Conservation (phyloP, 192 early-diverging fungal species). For the Piromyces finnis region DNA sequence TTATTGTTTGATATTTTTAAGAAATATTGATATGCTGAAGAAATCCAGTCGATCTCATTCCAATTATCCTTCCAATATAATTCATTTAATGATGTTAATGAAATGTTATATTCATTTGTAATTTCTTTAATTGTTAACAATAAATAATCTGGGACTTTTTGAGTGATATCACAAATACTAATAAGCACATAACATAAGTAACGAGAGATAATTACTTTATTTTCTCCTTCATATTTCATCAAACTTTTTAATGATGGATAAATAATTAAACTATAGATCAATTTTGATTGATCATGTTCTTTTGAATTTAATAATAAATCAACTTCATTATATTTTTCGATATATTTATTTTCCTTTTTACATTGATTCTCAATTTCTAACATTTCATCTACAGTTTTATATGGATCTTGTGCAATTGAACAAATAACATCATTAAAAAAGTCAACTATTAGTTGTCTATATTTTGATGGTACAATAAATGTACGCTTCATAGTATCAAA, state of each 20-base stretch:
- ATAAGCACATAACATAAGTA: neutral
- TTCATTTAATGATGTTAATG: neutral
- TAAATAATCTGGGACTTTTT: neutral
- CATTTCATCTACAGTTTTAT: constrained; percentile 39
- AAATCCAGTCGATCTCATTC: neutral
- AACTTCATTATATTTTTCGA: constrained; percentile 2
- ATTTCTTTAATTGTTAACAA: neutral
- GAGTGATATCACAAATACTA: neutral
- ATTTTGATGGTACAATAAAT: constrained; percentile 1
- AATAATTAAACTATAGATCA: constrained; percentile 6
- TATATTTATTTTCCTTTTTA: constrained; percentile 6
- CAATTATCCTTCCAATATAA: neutral
- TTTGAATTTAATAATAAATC: neutral
- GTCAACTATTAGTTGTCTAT: constrained; percentile 19
- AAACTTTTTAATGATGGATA: constrained; percentile 12
- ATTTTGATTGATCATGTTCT: neutral
- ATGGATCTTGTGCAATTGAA: constrained; percentile 31
- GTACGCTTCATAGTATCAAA: constrained; percentile 1
- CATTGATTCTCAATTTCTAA: constrained; percentile 17
- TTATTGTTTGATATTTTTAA: neutral
- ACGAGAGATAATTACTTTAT: neutral
- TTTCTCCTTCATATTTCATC: constrained; percentile 2
- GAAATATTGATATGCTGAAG: neutral
- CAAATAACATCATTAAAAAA: constrained; percentile 48
- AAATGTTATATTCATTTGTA: neutral